Conservation (phyloP, 148 eudicot species). For the Dianthus caryophyllus region DNA sequence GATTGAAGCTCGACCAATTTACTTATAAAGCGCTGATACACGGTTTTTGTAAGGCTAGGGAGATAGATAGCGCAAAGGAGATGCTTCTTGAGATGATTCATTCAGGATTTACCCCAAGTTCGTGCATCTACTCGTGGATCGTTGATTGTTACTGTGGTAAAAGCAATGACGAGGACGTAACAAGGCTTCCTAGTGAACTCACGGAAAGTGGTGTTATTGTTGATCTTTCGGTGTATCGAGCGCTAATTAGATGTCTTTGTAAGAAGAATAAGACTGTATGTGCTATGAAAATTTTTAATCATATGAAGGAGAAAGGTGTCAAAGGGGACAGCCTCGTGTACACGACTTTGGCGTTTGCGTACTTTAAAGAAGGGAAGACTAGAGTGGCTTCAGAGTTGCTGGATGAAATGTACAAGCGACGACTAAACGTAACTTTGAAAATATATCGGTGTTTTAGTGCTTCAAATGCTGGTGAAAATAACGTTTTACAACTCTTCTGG, state of each 20-base stretch:
- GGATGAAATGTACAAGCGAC: slow-evolving; percentile 74
- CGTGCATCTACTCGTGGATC: slow-evolving; percentile 67
- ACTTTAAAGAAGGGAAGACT: slow-evolving; percentile 47
- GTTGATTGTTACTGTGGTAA: slow-evolving; percentile 66
- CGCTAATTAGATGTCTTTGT: slow-evolving; percentile 68
- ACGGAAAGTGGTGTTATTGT: slow-evolving; percentile 43
- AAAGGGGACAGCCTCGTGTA: slow-evolving; percentile 70
- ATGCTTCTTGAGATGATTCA: slow-evolving; percentile 57
- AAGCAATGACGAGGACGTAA: slow-evolving; percentile 49
- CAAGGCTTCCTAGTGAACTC: slow-evolving; percentile 52
- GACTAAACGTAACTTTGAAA: slow-evolving; percentile 61
- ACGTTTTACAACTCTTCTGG: slow-evolving; percentile 59
- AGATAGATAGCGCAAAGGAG: slow-evolving; percentile 61
- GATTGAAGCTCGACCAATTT: slow-evolving; percentile 55
- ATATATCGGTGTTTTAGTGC: slow-evolving; percentile 51
- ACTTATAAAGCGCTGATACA: slow-evolving; percentile 78
- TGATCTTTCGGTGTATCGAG: slow-evolving; percentile 71
- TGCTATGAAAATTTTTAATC: slow-evolving; percentile 47
- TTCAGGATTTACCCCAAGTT: slow-evolving; percentile 68
- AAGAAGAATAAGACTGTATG: slow-evolving; percentile 61
- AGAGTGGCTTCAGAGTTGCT: slow-evolving; percentile 45
- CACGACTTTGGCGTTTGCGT: slow-evolving; percentile 64
- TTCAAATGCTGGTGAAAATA: slow-evolving; percentile 48
- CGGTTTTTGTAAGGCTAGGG: slow-evolving; percentile 60
- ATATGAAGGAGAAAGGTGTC: slow-evolving; percentile 64